phyloP scores from a whole-genome alignment of 495 filamentous ascomycete species.

The Amniculicola lignicola region DNA sequence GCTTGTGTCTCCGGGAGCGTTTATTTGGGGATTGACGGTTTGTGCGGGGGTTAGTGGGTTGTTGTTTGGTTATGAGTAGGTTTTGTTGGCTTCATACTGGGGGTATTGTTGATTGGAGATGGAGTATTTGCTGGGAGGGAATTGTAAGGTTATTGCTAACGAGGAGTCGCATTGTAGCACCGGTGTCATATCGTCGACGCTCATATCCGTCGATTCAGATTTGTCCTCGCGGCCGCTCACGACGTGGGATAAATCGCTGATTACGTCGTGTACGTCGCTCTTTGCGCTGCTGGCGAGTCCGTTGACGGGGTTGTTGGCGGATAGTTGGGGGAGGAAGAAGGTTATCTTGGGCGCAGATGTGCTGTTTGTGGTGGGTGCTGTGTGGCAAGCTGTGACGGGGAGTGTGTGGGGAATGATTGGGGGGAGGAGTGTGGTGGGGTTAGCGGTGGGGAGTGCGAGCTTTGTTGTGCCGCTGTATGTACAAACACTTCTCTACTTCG shows the following conservation, averaged over 20 bases:
- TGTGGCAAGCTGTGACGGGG: conserved; percentile 63
- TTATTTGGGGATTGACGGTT: conserved; percentile 73
- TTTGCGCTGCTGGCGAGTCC: conserved; percentile 78
- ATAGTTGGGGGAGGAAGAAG: conserved; percentile 66
- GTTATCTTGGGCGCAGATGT: conserved; percentile 78
- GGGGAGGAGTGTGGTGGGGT: conserved; percentile 76
- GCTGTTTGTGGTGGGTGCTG: conserved; percentile 72
- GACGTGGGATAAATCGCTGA: conserved; percentile 76
- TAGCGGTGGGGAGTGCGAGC: conserved; percentile 78
- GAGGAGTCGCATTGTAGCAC: conserved; percentile 57
- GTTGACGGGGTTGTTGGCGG: conserved; percentile 70
- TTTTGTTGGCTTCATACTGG: too few relatives aligned
- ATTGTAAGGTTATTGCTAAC: too few relatives aligned
- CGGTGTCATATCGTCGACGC: conserved; percentile 83
- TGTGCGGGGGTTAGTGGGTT: conserved; percentile 82
- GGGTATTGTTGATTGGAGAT: too few relatives aligned
- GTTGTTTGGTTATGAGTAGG: conserved; percentile 78
- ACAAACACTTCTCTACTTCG: too few relatives aligned
- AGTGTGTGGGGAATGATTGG: conserved; percentile 68
- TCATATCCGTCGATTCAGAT: conserved; percentile 73
- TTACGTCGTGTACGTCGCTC: conserved; percentile 78
- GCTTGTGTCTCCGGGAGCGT: conserved; percentile 33
- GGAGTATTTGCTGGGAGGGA: too few relatives aligned
- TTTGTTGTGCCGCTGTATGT: conserved; percentile 78
- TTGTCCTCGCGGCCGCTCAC: conserved; percentile 66